Base-by-base conservation (phyloP, 2,329 filamentous ascomycete species). In the Trichoderma hamatum region DNA sequence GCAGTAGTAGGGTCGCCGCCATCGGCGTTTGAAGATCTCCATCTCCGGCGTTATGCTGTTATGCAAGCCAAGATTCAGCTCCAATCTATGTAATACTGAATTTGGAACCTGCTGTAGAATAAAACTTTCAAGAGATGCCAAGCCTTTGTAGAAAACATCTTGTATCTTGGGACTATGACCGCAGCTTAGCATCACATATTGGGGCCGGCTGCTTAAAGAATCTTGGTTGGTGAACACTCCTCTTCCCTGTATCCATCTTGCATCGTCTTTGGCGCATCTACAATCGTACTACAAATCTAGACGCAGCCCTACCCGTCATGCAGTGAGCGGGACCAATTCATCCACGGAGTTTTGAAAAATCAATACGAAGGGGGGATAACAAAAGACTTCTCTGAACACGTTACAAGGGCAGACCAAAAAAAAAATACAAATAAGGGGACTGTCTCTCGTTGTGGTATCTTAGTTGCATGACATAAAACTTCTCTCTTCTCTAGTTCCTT, bases 381-480 rank as follows among this genome's bases (percentile, higher is more conserved):
- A n/a, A 34, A 34, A n/a, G 14, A 36, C 62, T 24, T 51, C 32
- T n/a, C 39, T 7, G 39, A n/a, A 43, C 11, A 34, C 19, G 28
- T 30, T 30, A 19, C 36, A 55, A 46, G 62, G 63, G 54, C 28
- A 58, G 52, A 19, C 21, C 30, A 43, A 24, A 32, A 43, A 24
- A 32, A n/a, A 46, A 66, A 49, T 56, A 66, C 52, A 66, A 30
- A 66, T 66, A 66, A 49, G 36, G 26, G 52, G 39, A 21, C 11
- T 16, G 2, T 16, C 14, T 34, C 52, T 49, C 63, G 26, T 43
- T 58, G 26, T 66, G 63, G 63, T 66, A 66, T 66, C 63, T 66
- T 28, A 49, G 19, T 21, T 34, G 34, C 26, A 62, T 43, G n/a
- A 43, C 39, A 43, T 19, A 14, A 43, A 43, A 9, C 16, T 43